These are phyloP conservation scores for Blastobotrys aristatus DNA, from an alignment of 1,139 yeast species.

Conservation along the genomic window DNA sequence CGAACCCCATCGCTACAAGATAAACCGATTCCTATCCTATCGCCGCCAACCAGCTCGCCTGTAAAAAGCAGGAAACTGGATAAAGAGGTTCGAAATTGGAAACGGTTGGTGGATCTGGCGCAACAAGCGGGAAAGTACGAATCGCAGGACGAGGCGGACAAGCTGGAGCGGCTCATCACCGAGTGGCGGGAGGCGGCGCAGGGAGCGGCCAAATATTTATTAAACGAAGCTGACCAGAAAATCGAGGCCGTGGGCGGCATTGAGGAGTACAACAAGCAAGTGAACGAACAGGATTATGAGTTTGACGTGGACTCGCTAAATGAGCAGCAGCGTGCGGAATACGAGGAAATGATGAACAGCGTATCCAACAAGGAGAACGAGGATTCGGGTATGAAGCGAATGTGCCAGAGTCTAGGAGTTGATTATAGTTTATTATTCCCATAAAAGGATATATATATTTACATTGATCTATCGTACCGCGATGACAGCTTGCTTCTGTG, in stretches of 20 bases:
- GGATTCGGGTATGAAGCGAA: constrained; percentile 40
- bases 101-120: constrained; percentile 32
- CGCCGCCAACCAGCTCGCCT: constrained; percentile 19
- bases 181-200: constrained; percentile 46
- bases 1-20: constrained; percentile 32
- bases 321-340: constrained; percentile 29
- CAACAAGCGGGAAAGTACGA: constrained; percentile 37
- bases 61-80: constrained; percentile 27
- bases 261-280: constrained; percentile 38
- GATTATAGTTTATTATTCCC: constrained; percentile 40
- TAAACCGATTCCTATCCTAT: constrained; percentile 30
- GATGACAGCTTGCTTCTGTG: not conserved
- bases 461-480: not conserved
- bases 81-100: constrained; percentile 27
- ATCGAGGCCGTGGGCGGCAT: constrained; percentile 45
- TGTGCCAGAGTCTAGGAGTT: constrained; percentile 39
- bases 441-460: constrained; percentile 9
- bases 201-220: constrained; percentile 40
- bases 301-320: constrained; percentile 36
- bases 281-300: constrained; percentile 24
- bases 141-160: constrained; percentile 25
- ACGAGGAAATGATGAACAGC: constrained; percentile 21
- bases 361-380: constrained; percentile 28
- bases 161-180: constrained; percentile 31
- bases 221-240: constrained; percentile 40